Evolutionary conservation across 768 basidiomycete species (phyloP).

Genomic region (Panaeolus papilionaceus): DNA sequence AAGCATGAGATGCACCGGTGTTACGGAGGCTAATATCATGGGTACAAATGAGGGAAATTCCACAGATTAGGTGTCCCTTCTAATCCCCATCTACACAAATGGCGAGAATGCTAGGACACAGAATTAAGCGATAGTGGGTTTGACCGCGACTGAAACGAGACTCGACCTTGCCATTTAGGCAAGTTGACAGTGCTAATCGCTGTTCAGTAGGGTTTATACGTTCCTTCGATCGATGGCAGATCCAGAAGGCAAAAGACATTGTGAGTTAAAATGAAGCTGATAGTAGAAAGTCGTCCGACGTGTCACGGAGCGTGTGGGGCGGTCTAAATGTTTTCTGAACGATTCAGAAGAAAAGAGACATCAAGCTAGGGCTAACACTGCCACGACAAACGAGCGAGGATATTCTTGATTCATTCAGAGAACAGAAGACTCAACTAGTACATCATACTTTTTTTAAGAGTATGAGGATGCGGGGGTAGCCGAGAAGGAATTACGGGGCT

Average conservation of each 20-base stretch:
- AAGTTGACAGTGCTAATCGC: slow-evolving; percentile 12
- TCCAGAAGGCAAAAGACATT: slow-evolving; percentile 8
- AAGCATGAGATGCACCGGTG: slow-evolving; percentile 12
- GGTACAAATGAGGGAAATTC: slow-evolving; percentile 11
- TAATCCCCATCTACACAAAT: slow-evolving; percentile 14
- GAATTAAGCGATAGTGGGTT: slow-evolving; percentile 13
- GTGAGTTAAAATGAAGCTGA: slow-evolving; percentile 9
- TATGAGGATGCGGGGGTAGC: slow-evolving; percentile 13
- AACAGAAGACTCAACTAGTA: background rate
- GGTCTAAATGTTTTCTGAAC: background rate
- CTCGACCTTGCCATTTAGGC: slow-evolving; percentile 14
- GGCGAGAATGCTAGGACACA: background rate
- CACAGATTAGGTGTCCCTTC: slow-evolving; percentile 13
- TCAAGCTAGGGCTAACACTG: background rate
- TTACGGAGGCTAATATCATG: slow-evolving; percentile 14
- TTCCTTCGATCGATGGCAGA: slow-evolving; percentile 8
- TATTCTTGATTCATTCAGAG: background rate
- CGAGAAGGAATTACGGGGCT: slow-evolving; percentile 9
- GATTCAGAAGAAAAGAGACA: background rate
- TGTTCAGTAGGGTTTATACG: slow-evolving; percentile 12
- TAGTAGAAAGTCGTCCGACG: background rate
- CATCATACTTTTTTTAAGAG: slow-evolving; percentile 12
- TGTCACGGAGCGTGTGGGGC: background rate
- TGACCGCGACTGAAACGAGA: slow-evolving; percentile 11
- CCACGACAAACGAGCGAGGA: background rate